phyloP scores from a whole-genome alignment of 495 filamentous ascomycete genomes.

The Neurospora tetrasperma region DNA sequence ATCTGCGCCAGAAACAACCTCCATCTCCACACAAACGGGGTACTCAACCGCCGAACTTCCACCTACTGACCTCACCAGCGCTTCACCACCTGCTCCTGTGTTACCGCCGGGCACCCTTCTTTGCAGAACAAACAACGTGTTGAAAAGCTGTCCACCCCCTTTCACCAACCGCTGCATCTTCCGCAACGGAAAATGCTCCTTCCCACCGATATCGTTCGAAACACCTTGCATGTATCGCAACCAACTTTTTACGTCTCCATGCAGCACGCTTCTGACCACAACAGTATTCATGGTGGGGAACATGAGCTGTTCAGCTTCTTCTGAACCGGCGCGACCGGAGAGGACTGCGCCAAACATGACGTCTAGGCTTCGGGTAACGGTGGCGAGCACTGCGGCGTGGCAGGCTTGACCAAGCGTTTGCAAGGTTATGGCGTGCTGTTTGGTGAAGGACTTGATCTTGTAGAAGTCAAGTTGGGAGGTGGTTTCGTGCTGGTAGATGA shows the following conservation, averaged over 20 bases:
- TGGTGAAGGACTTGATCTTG: constrained; percentile 43
- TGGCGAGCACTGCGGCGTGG: constrained; percentile 53
- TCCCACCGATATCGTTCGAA: constrained; percentile 36
- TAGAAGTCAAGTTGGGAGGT: constrained; percentile 26
- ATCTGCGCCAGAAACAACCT: constrained; percentile 27
- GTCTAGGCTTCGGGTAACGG: constrained; percentile 45
- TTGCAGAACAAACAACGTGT: constrained; percentile 67
- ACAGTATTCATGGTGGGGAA: constrained; percentile 78
- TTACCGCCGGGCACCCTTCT: neutral
- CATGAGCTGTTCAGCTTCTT: constrained; percentile 46
- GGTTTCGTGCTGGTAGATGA: constrained; percentile 36
- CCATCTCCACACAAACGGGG: constrained; percentile 71
- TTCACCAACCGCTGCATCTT: constrained; percentile 41
- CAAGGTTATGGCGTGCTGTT: constrained; percentile 44
- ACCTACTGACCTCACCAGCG: constrained; percentile 42
- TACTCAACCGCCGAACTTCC: constrained; percentile 60
- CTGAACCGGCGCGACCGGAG: constrained; percentile 51
- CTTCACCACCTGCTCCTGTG: no score
- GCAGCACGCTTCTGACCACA: constrained; percentile 49
- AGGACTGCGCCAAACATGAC: constrained; percentile 62
- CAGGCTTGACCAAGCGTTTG: constrained; percentile 57
- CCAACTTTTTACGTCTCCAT: constrained; percentile 51
- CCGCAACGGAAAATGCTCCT: constrained; percentile 59
- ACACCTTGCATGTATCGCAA: constrained; percentile 55
- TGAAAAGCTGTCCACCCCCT: constrained; percentile 37